Evolutionary conservation across 306 rosid genomes (phyloP).

Genomic region (Trichosanthes truncata): DNA sequence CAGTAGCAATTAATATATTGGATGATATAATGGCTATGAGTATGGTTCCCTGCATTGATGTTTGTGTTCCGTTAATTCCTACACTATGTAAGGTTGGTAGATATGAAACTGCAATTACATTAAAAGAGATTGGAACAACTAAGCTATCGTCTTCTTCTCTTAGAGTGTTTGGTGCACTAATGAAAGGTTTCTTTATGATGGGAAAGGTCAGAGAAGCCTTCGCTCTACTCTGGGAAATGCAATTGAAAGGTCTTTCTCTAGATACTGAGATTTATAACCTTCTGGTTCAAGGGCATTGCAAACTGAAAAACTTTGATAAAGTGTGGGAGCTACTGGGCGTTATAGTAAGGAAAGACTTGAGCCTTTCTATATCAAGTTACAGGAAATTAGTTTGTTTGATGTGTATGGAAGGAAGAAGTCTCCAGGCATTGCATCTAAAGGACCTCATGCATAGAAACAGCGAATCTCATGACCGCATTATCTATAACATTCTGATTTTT

Average conservation of each 20-base stretch:
- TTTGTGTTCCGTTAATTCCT: conserved; percentile 42
- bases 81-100: conserved; percentile 46
- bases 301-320: conserved; percentile 31
- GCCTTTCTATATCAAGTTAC: conserved; percentile 44
- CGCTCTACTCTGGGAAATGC: conserved; percentile 35
- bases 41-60: conserved; percentile 43
- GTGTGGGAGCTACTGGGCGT: conserved; percentile 53
- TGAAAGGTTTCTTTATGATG: conserved; percentile 40
- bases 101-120: conserved; percentile 37
- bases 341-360: conserved; percentile 36
- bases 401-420: conserved; percentile 42
- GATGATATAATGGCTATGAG: conserved; percentile 40
- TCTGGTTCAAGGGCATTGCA: conserved; percentile 54
- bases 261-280: conserved; percentile 42
- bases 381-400: conserved; percentile 35
- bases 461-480: conserved; percentile 25
- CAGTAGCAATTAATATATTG: conserved; percentile 41
- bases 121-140: conserved; percentile 38
- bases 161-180: conserved; percentile 32
- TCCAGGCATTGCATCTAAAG: conserved; percentile 39
- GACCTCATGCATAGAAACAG: conserved; percentile 45
- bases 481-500: conserved; percentile 66
- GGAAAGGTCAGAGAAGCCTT: conserved; percentile 42
- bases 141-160: conserved; percentile 28
- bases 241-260: conserved; percentile 29